Evolutionary conservation across 2,329 filamentous ascomycete species (phyloP).

Genomic region (Colletotrichum salicis): DNA sequence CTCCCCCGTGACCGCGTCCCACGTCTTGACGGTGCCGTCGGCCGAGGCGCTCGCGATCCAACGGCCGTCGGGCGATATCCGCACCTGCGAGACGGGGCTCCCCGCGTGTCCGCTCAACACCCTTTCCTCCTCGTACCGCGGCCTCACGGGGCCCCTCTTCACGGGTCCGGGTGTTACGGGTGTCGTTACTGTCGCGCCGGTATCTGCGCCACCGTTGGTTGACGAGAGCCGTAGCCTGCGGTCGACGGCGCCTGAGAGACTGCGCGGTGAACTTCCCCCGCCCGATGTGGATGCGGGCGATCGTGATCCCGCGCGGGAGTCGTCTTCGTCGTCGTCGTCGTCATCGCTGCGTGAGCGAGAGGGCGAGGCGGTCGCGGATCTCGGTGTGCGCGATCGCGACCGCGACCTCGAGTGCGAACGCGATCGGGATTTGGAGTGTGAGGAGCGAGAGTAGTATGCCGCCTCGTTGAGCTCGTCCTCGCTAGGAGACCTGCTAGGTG

Average conservation of each 20-base stretch:
- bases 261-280: conserved; percentile 38
- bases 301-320: conserved; percentile 46
- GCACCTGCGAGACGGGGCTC: conserved; percentile 79
- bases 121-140: conserved; percentile 46
- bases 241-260: conserved; percentile 33
- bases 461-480: conserved; percentile 39
- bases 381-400: conserved; percentile 38
- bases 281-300: conserved; percentile 44
- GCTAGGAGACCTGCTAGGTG: conserved; percentile 36
- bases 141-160: conserved; percentile 29
- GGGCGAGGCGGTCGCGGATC: conserved; percentile 31
- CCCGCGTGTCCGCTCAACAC: conserved; percentile 81
- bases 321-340: background rate
- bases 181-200: conserved; percentile 39
- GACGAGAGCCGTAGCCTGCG: conserved; percentile 34
- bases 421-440: conserved; percentile 38
- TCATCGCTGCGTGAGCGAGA: conserved; percentile 43
- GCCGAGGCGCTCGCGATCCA: conserved; percentile 93
- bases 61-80: conserved; percentile 88
- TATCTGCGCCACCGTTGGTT: conserved; percentile 41
- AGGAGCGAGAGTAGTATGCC: conserved; percentile 36
- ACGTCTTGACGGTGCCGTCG: conserved; percentile 91
- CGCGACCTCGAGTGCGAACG: conserved; percentile 38
- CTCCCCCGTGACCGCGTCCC: conserved; percentile 81
- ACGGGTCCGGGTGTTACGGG: conserved; percentile 37